These are phyloP conservation scores for Amanita jacksonii DNA, from an alignment of 768 basidiomycete genomes.

Conservation along the genomic window DNA sequence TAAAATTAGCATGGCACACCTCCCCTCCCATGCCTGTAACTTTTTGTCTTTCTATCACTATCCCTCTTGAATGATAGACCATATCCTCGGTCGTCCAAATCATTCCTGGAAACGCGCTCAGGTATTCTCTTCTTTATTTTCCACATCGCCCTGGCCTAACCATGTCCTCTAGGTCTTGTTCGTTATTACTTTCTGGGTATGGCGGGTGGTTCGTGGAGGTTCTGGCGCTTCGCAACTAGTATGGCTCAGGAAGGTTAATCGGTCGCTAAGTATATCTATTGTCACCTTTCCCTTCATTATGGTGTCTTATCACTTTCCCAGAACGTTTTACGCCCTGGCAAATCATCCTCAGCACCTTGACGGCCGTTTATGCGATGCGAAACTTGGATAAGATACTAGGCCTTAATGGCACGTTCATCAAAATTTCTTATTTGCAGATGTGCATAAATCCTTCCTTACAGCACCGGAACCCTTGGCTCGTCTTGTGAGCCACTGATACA, in stretches of 20 bases:
- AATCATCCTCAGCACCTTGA: slow-evolving; percentile 78
- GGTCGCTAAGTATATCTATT: slow-evolving; percentile 41
- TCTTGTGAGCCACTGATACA: slow-evolving; percentile 45
- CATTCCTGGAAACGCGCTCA: slow-evolving; percentile 87
- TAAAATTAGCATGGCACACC: slow-evolving; percentile 6
- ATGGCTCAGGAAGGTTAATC: slow-evolving; percentile 53
- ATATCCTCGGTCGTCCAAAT: slow-evolving; percentile 79
- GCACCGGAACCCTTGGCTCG: slow-evolving; percentile 91
- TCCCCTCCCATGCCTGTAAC: slow-evolving; percentile 3
- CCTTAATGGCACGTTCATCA: slow-evolving; percentile 50
- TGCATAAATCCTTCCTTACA: slow-evolving; percentile 18
- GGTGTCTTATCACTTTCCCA: slow-evolving; percentile 20
- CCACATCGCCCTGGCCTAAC: not conserved
- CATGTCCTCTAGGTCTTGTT: slow-evolving; percentile 62
- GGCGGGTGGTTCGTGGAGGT: slow-evolving; percentile 62
- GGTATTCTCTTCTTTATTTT: slow-evolving; percentile 26
- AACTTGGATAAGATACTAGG: slow-evolving; percentile 85
- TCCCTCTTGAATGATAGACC: slow-evolving; percentile 72
- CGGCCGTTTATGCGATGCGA: slow-evolving; percentile 70
- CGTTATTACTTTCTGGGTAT: slow-evolving; percentile 88
- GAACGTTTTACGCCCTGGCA: slow-evolving; percentile 95
- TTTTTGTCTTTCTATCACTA: not conserved
- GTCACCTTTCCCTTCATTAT: not conserved
- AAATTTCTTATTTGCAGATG: not conserved
- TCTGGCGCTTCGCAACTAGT: slow-evolving; percentile 56